phyloP scores from a whole-genome alignment of 2,329 filamentous ascomycete genomes.

The Pseudocercospora musae region DNA sequence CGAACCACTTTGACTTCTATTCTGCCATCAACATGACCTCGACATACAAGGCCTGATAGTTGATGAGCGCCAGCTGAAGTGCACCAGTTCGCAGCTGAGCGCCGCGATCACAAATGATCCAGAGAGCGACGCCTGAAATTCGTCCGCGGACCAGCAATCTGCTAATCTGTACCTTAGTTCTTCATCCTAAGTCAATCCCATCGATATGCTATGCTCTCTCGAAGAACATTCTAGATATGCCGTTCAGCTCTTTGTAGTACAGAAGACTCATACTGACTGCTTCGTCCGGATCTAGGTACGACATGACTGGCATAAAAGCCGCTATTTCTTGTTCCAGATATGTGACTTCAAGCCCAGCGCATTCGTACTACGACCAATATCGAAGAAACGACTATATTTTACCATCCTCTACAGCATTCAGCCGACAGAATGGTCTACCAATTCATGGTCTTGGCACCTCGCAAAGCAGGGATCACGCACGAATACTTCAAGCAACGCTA shows the following conservation, averaged over 20 bases:
- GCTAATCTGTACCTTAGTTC: no score
- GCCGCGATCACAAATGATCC: neutral
- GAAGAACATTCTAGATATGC: neutral
- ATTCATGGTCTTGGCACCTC: neutral
- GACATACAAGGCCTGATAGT: no score
- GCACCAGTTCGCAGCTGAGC: no score
- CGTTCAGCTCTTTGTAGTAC: neutral
- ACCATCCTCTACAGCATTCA: neutral
- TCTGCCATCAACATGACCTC: no score
- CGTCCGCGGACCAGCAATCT: neutral
- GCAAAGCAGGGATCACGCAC: neutral
- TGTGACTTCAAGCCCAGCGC: neutral
- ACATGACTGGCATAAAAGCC: neutral
- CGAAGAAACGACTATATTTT: no score
- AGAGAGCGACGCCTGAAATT: neutral
- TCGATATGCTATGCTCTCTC: neutral
- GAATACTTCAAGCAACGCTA: neutral
- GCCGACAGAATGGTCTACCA: neutral
- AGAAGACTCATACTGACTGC: neutral
- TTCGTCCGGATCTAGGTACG: neutral
- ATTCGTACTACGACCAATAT: neutral
- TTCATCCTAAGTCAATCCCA: no score
- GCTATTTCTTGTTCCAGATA: neutral
- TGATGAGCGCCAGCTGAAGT: no score
- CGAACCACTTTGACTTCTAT: no score